These are phyloP conservation scores for Penicillium sp. DNA, from an alignment of 2,329 filamentous ascomycete species.

Conservation along the genomic window DNA sequence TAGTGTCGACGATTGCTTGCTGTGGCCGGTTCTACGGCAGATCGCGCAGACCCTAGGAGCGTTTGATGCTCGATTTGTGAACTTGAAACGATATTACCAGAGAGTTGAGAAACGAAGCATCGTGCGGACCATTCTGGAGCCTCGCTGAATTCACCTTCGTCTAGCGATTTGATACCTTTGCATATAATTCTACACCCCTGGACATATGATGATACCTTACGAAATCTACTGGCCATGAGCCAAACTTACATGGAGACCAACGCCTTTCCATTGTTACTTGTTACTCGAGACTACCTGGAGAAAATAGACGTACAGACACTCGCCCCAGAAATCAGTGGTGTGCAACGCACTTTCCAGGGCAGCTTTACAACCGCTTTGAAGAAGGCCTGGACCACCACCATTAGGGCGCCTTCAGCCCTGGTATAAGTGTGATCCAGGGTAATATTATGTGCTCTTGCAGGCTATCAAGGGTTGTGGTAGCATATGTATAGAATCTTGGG, in stretches of 20 bases:
- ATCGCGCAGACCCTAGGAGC: slow-evolving; percentile 28
- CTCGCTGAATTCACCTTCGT: slow-evolving; percentile 1
- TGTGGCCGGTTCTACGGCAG: slow-evolving; percentile 43
- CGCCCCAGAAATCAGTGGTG: slow-evolving; percentile 25
- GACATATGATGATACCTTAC: slow-evolving; percentile 13
- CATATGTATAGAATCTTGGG: background rate
- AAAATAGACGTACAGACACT: slow-evolving; percentile 23
- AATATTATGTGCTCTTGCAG: background rate
- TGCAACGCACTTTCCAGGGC: slow-evolving; percentile 39
- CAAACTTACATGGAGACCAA: background rate
- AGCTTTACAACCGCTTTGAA: slow-evolving; percentile 52
- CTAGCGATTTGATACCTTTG: slow-evolving; percentile 5
- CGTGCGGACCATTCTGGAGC: slow-evolving; percentile 32
- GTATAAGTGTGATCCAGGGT: slow-evolving; percentile 59
- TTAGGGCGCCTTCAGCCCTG: slow-evolving; percentile 49
- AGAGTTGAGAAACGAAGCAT: slow-evolving; percentile 38
- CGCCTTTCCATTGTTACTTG: background rate
- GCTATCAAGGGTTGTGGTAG: background rate
- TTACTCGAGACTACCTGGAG: background rate
- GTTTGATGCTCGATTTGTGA: slow-evolving; percentile 28
- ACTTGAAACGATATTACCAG: slow-evolving; percentile 36
- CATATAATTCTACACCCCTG: slow-evolving; percentile 3
- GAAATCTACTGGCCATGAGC: slow-evolving; percentile 1
- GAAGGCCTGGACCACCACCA: slow-evolving; percentile 55
- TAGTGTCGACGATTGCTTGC: slow-evolving; percentile 41